These are phyloP conservation scores for Epichloe sibirici DNA, from an alignment of 2,329 filamentous ascomycete genomes.

Conservation along the genomic window DNA sequence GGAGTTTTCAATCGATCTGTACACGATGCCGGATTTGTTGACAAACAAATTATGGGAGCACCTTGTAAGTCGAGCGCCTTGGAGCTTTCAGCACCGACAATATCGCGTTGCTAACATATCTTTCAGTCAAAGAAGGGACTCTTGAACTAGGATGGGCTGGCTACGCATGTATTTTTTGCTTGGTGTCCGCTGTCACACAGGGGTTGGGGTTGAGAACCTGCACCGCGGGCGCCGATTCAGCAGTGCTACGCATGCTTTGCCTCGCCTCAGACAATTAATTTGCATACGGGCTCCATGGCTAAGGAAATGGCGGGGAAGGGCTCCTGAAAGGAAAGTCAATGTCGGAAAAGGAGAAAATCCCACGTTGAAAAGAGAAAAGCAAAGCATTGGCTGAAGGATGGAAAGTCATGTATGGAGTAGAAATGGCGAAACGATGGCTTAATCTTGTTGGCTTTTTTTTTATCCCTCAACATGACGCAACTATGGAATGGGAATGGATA, in stretches of 20 bases:
- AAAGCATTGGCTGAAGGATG: not conserved
- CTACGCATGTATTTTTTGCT: not conserved
- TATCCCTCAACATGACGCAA: not conserved
- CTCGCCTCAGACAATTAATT: not conserved
- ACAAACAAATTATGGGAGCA: constrained; percentile 96
- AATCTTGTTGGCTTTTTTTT: not conserved
- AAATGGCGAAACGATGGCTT: not conserved
- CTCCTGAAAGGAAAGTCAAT: no score
- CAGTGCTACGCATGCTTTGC: not conserved
- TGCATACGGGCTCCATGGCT: not conserved
- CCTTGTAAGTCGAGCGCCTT: constrained; percentile 29
- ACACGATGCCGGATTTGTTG: constrained; percentile 83
- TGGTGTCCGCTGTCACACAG: not conserved
- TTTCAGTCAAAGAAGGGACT: constrained; percentile 29
- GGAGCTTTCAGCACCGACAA: not conserved
- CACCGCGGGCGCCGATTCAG: not conserved
- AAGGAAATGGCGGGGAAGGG: not conserved
- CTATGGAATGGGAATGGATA: not conserved
- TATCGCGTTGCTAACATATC: not conserved
- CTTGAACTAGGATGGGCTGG: constrained; percentile 10
- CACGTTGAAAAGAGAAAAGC: not conserved
- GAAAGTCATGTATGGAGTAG: constrained; percentile 3
- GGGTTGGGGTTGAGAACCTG: not conserved
- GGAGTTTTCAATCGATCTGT: constrained; percentile 96
- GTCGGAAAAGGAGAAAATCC: not conserved